Percentiles rank a stretch among this genome's conserved stretches.
Conservation (phyloP, 768 basidiomycete genomes). For the Rhizopogon vinicolor region DNA sequence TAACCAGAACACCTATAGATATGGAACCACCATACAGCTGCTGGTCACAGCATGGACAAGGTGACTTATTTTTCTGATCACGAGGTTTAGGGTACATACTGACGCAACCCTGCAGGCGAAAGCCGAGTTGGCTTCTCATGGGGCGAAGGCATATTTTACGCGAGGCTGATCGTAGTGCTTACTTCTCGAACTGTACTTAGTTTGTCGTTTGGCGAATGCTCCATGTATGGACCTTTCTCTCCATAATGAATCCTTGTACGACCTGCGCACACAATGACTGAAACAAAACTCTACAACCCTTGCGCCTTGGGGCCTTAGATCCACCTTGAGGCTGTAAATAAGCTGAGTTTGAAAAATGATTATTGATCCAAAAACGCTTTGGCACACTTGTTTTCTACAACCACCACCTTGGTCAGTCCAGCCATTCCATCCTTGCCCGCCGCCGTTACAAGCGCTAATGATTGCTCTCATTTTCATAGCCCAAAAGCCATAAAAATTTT, state of each 20-base stretch:
- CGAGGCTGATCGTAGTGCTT: conserved; percentile 49
- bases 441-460: conserved; percentile 12
- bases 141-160: conserved; percentile 85
- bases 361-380: conserved; percentile 15
- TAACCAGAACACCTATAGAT: conserved; percentile 41
- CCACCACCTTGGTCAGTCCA: conserved; percentile 61
- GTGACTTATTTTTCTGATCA: conserved; percentile 27
- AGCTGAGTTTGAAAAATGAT: conserved; percentile 39
- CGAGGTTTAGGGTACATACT: conserved; percentile 3
- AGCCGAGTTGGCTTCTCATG: conserved; percentile 75
- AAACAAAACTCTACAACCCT: too few species aligned
- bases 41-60: conserved; percentile 88
- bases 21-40: conserved; percentile 72
- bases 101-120: conserved; percentile 55
- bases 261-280: not conserved
- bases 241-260: not conserved
- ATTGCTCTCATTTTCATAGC: conserved; percentile 28
- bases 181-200: conserved; percentile 5
- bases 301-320: too few species aligned
- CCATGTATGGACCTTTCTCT: conserved; percentile 13
- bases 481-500: conserved; percentile 54
- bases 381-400: conserved; percentile 41
- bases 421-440: conserved; percentile 10
- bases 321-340: not conserved
- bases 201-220: not conserved